A percentile compares a stretch with the other conserved stretches of the same genome.
Evolutionary conservation across 2,329 filamentous ascomycete genomes (phyloP).

Genomic region (Cytospora paraplurivora): DNA sequence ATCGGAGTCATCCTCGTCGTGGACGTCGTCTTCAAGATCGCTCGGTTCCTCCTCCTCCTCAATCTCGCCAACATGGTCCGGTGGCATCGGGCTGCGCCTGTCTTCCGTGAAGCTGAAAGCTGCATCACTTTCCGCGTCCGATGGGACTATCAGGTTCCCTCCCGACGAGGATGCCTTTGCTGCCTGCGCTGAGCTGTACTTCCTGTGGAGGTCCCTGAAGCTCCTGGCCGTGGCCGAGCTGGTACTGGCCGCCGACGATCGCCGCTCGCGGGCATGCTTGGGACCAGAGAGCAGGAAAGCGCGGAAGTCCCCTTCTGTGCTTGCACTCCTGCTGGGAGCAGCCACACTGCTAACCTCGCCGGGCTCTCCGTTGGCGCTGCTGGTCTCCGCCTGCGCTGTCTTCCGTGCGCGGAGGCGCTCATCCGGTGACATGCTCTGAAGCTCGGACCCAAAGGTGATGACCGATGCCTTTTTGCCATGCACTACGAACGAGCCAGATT

Average conservation of each 20-base stretch:
- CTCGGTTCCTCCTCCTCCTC: conserved; percentile 31
- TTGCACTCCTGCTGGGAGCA: conserved; percentile 9
- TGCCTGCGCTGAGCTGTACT: conserved; percentile 57
- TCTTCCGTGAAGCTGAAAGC: conserved; percentile 64
- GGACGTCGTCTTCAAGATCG: conserved; percentile 24
- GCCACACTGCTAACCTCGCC: conserved; percentile 37
- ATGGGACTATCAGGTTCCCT: conserved; percentile 49
- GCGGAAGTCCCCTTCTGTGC: conserved; percentile 50
- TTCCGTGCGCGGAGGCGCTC: conserved; percentile 70
- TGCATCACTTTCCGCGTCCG: conserved; percentile 62
- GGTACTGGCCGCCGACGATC: conserved; percentile 64
- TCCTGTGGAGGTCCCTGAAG: conserved; percentile 63
- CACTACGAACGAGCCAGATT: conserved; percentile 87
- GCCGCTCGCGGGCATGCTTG: conserved; percentile 46
- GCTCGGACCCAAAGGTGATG: conserved; percentile 92
- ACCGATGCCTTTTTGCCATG: conserved; percentile 98
- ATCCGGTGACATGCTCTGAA: conserved; percentile 75
- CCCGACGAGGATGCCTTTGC: conserved; percentile 45
- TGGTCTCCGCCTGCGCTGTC: conserved; percentile 40
- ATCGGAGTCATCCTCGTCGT: conserved; percentile 32
- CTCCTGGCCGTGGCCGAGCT: conserved; percentile 69
- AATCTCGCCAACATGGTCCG: conserved; percentile 47
- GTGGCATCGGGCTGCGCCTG: conserved; percentile 56
- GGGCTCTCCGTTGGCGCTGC: conserved; percentile 26
- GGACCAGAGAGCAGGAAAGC: conserved; percentile 48